Conservation (phyloP, 202 grass and related monocot genomes). For the Bolboschoenoplectus hybrid region DNA sequence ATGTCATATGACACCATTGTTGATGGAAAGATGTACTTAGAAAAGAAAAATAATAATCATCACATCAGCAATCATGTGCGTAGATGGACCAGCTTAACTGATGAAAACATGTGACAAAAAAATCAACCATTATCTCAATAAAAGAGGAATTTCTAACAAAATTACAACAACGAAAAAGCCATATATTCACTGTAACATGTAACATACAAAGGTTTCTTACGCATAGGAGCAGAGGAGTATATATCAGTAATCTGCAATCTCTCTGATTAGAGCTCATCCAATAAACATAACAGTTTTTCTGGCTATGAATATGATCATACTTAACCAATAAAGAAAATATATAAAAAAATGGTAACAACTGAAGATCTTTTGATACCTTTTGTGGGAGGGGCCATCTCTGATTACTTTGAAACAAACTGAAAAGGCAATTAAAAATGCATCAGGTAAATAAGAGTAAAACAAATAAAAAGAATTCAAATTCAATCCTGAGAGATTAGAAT, state of each 20-base stretch:
- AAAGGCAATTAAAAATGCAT: not conserved
- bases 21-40: not conserved
- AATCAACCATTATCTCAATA: too few species aligned
- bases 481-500: too few species aligned
- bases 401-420: not conserved
- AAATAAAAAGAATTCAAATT: not conserved
- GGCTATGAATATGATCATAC: not conserved
- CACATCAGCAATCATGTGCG: not conserved
- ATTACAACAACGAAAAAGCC: too few species aligned
- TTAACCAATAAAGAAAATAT: not conserved
- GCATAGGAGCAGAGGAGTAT: too few species aligned
- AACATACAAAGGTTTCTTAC: too few species aligned
- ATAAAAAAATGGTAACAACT: not conserved
- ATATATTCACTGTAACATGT: too few species aligned
- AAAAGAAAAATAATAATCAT: not conserved
- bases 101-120: not conserved
- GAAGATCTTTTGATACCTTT: not conserved
- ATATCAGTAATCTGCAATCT: too few species aligned
- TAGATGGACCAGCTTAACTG: not conserved
- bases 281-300: not conserved
- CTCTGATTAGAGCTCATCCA: too few species aligned
- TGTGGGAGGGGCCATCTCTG: not conserved
- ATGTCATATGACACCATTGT: not conserved
- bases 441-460: not conserved
- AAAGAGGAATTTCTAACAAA: too few species aligned